Conservation (phyloP, 371 early-diverging fungal genomes). For the Rhizopus microsporus region DNA sequence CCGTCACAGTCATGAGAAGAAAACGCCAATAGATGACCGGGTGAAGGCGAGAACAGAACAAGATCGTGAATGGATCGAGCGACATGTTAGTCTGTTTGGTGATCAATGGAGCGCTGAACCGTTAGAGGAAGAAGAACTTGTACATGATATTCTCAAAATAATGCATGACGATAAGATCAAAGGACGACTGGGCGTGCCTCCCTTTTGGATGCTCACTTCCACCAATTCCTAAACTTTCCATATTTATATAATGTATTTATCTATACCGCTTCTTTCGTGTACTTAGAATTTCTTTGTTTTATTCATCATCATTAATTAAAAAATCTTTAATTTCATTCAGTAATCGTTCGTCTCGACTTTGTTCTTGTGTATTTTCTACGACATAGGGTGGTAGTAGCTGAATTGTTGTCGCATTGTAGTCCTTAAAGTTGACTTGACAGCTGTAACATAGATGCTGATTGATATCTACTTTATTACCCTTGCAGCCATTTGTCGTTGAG, state of each 20-base stretch:
- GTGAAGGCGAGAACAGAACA: conserved; percentile 17
- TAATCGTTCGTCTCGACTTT: conserved; percentile 42
- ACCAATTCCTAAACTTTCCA: not conserved
- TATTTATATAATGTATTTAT: conserved; percentile 4
- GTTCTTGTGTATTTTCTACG: conserved; percentile 22
- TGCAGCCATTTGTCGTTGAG: conserved; percentile 4
- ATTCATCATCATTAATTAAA: conserved; percentile 48
- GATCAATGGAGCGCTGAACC: conserved; percentile 19
- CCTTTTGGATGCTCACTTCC: conserved; percentile 37
- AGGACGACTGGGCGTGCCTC: conserved; percentile 33
- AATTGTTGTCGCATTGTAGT: conserved; percentile 30
- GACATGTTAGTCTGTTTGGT: conserved; percentile 27
- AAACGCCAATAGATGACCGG: conserved; percentile 6
- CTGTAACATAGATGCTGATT: conserved; percentile 57
- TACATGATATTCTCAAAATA: conserved; percentile 22
- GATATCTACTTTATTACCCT: conserved; percentile 28
- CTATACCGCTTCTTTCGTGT: conserved; percentile 1
- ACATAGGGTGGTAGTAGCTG: conserved; percentile 28
- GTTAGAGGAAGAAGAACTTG: conserved; percentile 3
- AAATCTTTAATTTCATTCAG: conserved; percentile 60
- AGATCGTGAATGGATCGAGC: conserved; percentile 25
- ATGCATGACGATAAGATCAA: conserved; percentile 32
- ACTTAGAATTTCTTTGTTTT: conserved; percentile 9
- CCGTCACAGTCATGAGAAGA: conserved; percentile 22
- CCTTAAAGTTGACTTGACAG: conserved; percentile 59